Evolutionary conservation across 164 flowering plant species (phyloP).

Genomic region (Nymphaea colorata): DNA sequence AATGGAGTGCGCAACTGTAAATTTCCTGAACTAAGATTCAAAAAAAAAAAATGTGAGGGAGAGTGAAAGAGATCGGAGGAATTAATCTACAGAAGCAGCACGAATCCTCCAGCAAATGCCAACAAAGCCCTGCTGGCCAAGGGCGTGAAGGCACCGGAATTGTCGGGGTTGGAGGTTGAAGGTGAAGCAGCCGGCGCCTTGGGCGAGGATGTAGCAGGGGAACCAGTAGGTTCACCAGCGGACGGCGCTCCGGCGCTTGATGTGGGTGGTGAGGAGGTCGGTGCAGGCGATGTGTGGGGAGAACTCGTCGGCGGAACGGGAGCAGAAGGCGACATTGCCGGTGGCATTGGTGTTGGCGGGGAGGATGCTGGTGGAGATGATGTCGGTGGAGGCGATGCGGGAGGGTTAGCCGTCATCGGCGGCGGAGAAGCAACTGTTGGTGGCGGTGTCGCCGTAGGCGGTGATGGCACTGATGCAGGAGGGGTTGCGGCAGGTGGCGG

Average conservation of each 20-base stretch:
- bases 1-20: background rate
- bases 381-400: background rate
- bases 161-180: background rate
- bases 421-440: background rate
- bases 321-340: background rate
- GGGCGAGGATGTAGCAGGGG: background rate
- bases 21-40: background rate
- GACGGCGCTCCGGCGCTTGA: background rate
- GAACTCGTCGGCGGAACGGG: background rate
- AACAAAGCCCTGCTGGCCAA: slow-evolving; percentile 20
- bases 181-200: background rate
- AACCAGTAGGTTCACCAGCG: background rate
- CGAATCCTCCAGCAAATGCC: slow-evolving; percentile 27
- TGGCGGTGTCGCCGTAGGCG: slow-evolving; percentile 4
- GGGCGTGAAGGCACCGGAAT: slow-evolving; percentile 12
- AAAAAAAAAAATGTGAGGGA: background rate
- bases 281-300: background rate
- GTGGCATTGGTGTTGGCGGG: background rate
- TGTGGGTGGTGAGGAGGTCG: background rate
- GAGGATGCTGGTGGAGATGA: background rate
- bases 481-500: slow-evolving; percentile 2
- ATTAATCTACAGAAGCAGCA: slow-evolving; percentile 14
- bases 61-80: background rate
- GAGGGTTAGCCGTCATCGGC: background rate
- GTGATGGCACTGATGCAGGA: background rate